Percentiles rank a stretch among this genome's conserved stretches.
Conservation (phyloP, 78 protist genomes). For the Chrysochromulina tobinii region DNA sequence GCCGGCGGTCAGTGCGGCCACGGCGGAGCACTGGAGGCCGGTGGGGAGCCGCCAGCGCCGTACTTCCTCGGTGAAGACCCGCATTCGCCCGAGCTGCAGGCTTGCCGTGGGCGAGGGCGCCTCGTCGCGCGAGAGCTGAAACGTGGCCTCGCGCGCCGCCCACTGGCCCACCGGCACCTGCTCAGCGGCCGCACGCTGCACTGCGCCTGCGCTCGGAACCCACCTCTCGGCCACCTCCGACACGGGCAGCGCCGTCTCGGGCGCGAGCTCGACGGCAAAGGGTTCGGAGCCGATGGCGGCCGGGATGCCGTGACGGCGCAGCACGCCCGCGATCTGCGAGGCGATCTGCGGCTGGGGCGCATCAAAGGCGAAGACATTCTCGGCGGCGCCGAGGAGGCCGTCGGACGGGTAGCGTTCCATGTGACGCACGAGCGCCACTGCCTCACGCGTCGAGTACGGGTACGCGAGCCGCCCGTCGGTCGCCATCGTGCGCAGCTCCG, state of each 20-base stretch:
- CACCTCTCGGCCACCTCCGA: background rate
- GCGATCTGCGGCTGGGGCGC: constrained; percentile 22
- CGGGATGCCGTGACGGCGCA: background rate
- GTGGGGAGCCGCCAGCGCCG: background rate
- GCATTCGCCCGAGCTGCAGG: background rate
- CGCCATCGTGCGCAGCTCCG: background rate
- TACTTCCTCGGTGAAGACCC: background rate
- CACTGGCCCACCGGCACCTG: background rate
- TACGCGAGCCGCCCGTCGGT: constrained; percentile 12
- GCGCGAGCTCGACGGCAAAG: background rate
- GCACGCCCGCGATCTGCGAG: constrained; percentile 1
- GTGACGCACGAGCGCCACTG: background rate
- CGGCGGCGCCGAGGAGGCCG: constrained; percentile 14
- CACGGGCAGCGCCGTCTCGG: no score
- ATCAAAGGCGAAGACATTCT: constrained; percentile 75
- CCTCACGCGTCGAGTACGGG: constrained; percentile 28
- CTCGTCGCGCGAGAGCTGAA: no score
- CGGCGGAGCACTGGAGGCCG: background rate
- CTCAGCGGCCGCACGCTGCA: background rate
- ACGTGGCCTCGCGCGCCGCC: background rate
- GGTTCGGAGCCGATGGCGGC: background rate
- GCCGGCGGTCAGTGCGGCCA: background rate
- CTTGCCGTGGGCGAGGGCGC: background rate
- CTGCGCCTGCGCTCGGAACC: background rate
- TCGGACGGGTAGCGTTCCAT: background rate